A percentile compares a stretch with the other conserved stretches of the same genome.
Evolutionary conservation across 2,329 filamentous ascomycete species (phyloP).

Genomic region (Fusarium udum): DNA sequence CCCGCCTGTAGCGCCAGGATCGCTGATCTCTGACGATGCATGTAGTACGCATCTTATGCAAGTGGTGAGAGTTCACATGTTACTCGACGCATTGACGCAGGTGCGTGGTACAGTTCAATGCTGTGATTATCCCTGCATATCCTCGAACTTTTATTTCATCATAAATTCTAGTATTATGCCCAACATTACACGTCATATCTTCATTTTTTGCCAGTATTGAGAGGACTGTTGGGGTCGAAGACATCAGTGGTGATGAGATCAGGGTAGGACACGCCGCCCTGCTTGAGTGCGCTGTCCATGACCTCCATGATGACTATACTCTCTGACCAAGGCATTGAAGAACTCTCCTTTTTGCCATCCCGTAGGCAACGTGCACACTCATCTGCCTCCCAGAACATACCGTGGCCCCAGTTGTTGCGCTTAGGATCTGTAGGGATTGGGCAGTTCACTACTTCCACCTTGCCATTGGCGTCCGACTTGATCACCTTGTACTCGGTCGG

Average conservation of each 20-base stretch:
- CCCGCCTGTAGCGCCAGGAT: constrained; percentile 32
- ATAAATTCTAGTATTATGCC: not conserved
- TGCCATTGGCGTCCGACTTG: constrained; percentile 58
- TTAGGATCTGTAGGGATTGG: constrained; percentile 62
- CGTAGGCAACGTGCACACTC: constrained; percentile 78
- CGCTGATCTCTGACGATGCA: constrained; percentile 20
- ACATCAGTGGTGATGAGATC: constrained; percentile 66
- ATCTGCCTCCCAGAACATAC: constrained; percentile 91
- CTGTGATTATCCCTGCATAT: constrained; percentile 1
- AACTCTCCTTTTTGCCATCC: constrained; percentile 81
- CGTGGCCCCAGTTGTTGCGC: constrained; percentile 68
- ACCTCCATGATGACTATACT: constrained; percentile 85
- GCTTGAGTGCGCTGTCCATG: constrained; percentile 65
- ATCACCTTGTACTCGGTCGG: constrained; percentile 74
- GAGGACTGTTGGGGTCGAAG: constrained; percentile 67
- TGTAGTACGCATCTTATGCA: constrained; percentile 17
- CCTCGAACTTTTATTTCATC: not conserved
- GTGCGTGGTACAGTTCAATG: not conserved
- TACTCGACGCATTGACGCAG: not conserved
- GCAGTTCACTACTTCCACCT: constrained; percentile 61
- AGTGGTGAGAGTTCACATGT: constrained; percentile 1
- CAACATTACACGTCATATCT: not conserved
- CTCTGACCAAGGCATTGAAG: constrained; percentile 75
- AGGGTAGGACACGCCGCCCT: constrained; percentile 64
- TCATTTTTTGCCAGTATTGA: constrained; percentile 64